These are phyloP conservation scores for Wallacemonas sp. DNA, from an alignment of 208 protist genomes.

Conservation along the genomic window DNA sequence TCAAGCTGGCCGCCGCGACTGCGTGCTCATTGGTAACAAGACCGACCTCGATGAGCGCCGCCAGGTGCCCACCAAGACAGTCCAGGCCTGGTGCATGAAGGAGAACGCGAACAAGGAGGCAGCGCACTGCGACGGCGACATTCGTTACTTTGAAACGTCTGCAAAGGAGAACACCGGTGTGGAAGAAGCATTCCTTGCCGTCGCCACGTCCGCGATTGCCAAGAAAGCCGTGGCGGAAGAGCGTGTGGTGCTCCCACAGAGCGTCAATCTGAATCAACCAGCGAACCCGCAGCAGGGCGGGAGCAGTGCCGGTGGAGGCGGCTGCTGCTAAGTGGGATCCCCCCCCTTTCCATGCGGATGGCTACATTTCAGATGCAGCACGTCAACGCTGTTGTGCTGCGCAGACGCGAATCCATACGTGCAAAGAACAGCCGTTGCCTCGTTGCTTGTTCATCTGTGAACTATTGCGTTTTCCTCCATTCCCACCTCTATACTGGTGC, in stretches of 20 bases:
- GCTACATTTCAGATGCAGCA: neutral
- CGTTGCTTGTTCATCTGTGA: no score
- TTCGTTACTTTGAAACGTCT: slow-evolving; percentile 98
- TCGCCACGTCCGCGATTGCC: slow-evolving; percentile 71
- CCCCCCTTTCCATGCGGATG: neutral
- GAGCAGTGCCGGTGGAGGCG: neutral
- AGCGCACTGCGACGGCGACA: slow-evolving; percentile 36
- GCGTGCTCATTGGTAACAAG: slow-evolving; percentile 99
- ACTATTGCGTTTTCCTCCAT: no score
- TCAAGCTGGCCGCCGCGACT: slow-evolving; percentile 95
- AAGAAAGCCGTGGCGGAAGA: slow-evolving; percentile 68
- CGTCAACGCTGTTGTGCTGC: no score
- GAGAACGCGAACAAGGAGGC: slow-evolving; percentile 67
- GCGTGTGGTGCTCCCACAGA: slow-evolving; percentile 52
- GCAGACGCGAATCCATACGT: no score
- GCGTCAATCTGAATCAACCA: slow-evolving; percentile 62
- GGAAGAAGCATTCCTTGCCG: slow-evolving; percentile 96
- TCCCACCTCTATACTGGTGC: neutral
- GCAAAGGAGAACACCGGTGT: slow-evolving; percentile 98
- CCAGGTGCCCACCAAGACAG: slow-evolving; percentile 91
- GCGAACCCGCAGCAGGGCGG: slow-evolving; percentile 21
- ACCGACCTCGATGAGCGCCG: slow-evolving; percentile 96
- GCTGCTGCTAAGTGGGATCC: neutral
- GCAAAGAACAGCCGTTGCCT: no score
- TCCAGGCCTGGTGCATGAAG: slow-evolving; percentile 95